Percentiles rank a stretch among this genome's conserved stretches.
Evolutionary conservation across 768 basidiomycete genomes (phyloP).

Genomic region (Rhodosporidiobolus sp.): DNA sequence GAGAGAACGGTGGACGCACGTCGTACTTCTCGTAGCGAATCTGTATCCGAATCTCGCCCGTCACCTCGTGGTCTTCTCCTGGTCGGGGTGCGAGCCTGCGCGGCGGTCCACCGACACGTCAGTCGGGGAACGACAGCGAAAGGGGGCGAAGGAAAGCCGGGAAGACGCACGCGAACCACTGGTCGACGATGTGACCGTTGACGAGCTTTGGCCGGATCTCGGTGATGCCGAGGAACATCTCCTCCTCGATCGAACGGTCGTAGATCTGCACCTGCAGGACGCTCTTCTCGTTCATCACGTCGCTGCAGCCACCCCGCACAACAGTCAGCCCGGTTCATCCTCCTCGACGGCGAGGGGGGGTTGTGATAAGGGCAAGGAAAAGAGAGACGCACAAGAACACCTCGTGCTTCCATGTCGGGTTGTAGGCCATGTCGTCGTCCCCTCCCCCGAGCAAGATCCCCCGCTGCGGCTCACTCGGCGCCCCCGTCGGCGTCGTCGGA

Average conservation of each 20-base stretch:
- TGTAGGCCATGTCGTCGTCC: slow-evolving; percentile 52
- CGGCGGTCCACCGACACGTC: too few species aligned
- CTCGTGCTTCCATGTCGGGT: slow-evolving; percentile 98
- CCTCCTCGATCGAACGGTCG: slow-evolving; percentile 65
- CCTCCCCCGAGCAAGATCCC: slow-evolving; percentile 17
- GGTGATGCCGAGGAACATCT: slow-evolving; percentile 82
- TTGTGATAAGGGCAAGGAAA: slow-evolving; percentile 20
- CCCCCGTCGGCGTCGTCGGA: slow-evolving; percentile 25
- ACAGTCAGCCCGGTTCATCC: slow-evolving; percentile 13
- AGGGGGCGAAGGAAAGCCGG: background rate
- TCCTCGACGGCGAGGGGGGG: too few species aligned
- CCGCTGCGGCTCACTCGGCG: background rate
- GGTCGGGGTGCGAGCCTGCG: slow-evolving; percentile 44
- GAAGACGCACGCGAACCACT: slow-evolving; percentile 87
- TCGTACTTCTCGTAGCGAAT: slow-evolving; percentile 88
- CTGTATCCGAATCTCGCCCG: slow-evolving; percentile 90
- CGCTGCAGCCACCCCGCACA: slow-evolving; percentile 56
- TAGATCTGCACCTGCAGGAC: slow-evolving; percentile 84
- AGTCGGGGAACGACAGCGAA: background rate
- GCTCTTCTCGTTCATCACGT: slow-evolving; percentile 85
- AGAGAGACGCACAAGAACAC: slow-evolving; percentile 79
- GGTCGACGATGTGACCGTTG: slow-evolving; percentile 93
- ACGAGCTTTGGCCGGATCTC: slow-evolving; percentile 85
- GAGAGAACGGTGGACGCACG: slow-evolving; percentile 54
- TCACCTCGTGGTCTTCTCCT: slow-evolving; percentile 63